Conservation (phyloP, 306 rosid genomes). For the Lathyrus aphaca region DNA sequence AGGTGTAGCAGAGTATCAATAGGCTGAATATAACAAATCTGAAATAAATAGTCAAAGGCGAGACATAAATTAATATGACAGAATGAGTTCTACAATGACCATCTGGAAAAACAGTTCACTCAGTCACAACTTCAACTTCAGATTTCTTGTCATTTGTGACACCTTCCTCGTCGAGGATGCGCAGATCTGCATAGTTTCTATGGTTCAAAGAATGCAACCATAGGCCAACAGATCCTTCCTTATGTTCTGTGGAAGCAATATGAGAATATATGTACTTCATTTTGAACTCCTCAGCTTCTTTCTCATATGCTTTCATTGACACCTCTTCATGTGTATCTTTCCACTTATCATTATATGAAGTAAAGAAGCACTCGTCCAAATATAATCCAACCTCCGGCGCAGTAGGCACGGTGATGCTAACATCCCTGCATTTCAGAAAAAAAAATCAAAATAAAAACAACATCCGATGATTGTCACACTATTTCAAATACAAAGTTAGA, state of each 20-base stretch:
- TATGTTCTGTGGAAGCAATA: slow-evolving; percentile 72
- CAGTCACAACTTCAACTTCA: slow-evolving; percentile 37
- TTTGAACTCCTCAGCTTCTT: slow-evolving; percentile 82
- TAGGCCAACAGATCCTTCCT: slow-evolving; percentile 82
- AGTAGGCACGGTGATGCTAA: slow-evolving; percentile 81
- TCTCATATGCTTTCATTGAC: slow-evolving; percentile 73
- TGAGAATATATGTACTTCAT: slow-evolving; percentile 83
- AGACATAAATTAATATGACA: slow-evolving; percentile 31
- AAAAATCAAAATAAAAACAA: neutral
- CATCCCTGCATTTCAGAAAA: slow-evolving; percentile 56
- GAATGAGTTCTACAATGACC: slow-evolving; percentile 29
- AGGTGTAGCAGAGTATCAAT: slow-evolving; percentile 3
- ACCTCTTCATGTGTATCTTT: slow-evolving; percentile 86
- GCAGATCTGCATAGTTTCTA: slow-evolving; percentile 81
- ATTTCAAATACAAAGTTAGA: slow-evolving; percentile 28
- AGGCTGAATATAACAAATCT: slow-evolving; percentile 12
- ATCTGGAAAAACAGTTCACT: slow-evolving; percentile 37
- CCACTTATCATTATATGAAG: slow-evolving; percentile 94
- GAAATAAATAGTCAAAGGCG: slow-evolving; percentile 13
- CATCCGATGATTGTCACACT: slow-evolving; percentile 26
- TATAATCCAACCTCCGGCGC: slow-evolving; percentile 97
- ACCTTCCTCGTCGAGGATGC: slow-evolving; percentile 37
- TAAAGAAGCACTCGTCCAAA: slow-evolving; percentile 84
- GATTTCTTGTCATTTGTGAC: slow-evolving; percentile 18
- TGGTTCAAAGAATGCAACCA: slow-evolving; percentile 96